A percentile compares a stretch with the other conserved stretches of the same genome.
Conservation (phyloP, 2,329 filamentous ascomycete genomes). For the Cadophora malorum region DNA sequence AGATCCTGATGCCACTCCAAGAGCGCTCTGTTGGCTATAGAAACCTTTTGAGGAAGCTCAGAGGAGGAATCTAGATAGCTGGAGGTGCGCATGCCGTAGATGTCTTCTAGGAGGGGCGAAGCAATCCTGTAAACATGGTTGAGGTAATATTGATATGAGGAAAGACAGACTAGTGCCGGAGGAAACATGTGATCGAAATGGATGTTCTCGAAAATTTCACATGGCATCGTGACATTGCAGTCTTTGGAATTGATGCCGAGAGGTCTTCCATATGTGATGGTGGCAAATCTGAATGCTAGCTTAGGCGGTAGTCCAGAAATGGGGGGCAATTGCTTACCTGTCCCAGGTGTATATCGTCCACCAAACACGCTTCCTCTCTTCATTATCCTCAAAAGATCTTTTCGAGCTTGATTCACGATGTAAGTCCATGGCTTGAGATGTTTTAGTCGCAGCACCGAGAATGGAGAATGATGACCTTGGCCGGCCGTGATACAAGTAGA, state of each 20-base stretch:
- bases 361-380: slow-evolving; percentile 32
- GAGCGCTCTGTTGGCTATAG: neutral
- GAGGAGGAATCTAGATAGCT: neutral
- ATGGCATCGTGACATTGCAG: neutral
- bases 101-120: neutral
- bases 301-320: neutral
- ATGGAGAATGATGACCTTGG: slow-evolving; percentile 23
- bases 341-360: slow-evolving; percentile 36
- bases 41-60: neutral
- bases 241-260: neutral
- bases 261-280: neutral
- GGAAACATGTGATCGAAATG: neutral
- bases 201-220: neutral
- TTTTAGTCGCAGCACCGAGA: slow-evolving; percentile 32
- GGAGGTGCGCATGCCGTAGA: neutral
- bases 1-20: neutral
- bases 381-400: slow-evolving; percentile 25
- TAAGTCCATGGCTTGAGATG: slow-evolving; percentile 30
- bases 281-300: neutral
- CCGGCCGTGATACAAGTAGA: neutral
- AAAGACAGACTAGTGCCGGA: neutral
- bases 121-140: neutral
- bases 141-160: neutral
- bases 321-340: slow-evolving; percentile 14
- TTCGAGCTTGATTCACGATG: slow-evolving; percentile 28